Evolutionary conservation across 2,329 filamentous ascomycete species (phyloP), one percentile per base, ranked within the genome.

Genomic region (Aspergillus proliferans): DNA sequence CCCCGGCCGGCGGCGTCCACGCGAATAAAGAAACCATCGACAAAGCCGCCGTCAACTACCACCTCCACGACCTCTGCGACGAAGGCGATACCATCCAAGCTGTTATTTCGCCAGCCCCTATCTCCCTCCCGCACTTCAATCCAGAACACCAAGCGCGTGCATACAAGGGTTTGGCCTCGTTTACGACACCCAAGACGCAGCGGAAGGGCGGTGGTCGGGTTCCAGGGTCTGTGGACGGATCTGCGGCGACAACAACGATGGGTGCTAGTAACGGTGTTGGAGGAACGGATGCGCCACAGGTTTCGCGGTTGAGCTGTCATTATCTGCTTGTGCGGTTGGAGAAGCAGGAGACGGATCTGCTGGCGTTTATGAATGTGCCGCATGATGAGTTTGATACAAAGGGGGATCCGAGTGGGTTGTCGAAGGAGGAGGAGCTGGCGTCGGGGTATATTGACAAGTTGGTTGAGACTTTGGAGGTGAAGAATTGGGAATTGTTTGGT

Each of bases 311-410:
- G 6, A 87, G 82, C 39, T 84, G 93, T 51, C 81, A 91, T 56
- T 76, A 95, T 56, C 82, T 88, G 14, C 75, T 96, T 38, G 72
- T 96, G 49, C 79, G 92, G 14, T 76, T 97, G 43, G 85, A 85
- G 68, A 78, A 81, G 60, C 78, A 90, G 64, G 76, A 76, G 49
- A 92, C 91, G 1, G 92, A 97, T 69, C 73, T 97, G 36, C 74
- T 95, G 43, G 82, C 95, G 53, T 87, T 87, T 38, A 82, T 95
- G 63, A 96, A 95, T 69, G 87, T 95, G 43, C 92, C 91, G 24
- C 86, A 93, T 67, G 84, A 85, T 7, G 84, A 88, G 28, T 81
- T 92, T 49, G 83, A 83, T 14, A 83, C 80, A 64, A 78, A 80
- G 61, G 86, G 84, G 3, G 78, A 82, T 67, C 71, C 87, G 55